Conservation (phyloP, 2,329 filamentous ascomycete genomes). For the Phialemonium atrogriseum region DNA sequence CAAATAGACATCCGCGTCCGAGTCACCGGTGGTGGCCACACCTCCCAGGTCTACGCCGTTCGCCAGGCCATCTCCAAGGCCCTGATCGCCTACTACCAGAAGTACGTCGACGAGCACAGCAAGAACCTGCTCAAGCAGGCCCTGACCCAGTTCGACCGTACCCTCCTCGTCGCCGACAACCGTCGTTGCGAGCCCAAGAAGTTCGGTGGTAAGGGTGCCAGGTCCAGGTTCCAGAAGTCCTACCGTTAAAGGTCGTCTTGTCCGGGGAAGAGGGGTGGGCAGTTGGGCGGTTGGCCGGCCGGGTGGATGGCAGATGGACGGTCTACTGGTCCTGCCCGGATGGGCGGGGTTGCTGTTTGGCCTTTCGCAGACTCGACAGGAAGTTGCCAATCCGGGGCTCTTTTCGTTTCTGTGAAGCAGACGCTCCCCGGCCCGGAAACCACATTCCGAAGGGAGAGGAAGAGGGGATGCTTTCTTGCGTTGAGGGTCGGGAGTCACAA, state of each 20-base stretch:
- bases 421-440: too few species aligned
- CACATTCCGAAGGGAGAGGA: too few species aligned
- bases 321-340: too few species aligned
- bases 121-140: constrained; percentile 99
- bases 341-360: too few species aligned
- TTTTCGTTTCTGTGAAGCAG: too few species aligned
- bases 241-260: constrained; percentile 89
- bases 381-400: too few species aligned
- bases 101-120: constrained; percentile 99
- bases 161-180: constrained; percentile 96
- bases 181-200: constrained; percentile 99
- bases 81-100: constrained; percentile 98
- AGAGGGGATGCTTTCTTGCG: constrained; percentile 5
- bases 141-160: constrained; percentile 64
- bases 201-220: constrained; percentile 87
- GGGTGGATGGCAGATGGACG: too few species aligned
- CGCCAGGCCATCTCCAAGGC: constrained; percentile 98
- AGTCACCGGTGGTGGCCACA: constrained; percentile 95
- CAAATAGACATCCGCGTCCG: constrained; percentile 97
- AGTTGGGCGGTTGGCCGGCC: too few species aligned
- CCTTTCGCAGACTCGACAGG: too few species aligned
- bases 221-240: constrained; percentile 97
- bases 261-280: too few species aligned
- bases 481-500: constrained; percentile 23
- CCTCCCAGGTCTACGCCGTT: constrained; percentile 83